Base-by-base conservation (phyloP, 2,329 filamentous ascomycete species). In the Cytospora piceicola region DNA sequence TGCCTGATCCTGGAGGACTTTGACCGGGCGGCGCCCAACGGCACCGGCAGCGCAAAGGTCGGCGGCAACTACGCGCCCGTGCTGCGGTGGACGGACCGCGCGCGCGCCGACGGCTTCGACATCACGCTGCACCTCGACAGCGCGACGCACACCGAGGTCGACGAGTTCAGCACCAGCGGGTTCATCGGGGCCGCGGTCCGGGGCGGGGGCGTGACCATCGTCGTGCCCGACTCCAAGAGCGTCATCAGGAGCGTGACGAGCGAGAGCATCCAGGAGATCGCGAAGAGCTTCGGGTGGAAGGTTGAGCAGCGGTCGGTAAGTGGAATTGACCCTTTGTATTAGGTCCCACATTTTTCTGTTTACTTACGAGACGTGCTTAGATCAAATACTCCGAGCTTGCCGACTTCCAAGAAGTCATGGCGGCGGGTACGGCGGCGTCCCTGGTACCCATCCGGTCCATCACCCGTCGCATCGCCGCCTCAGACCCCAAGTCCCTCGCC, bases 51-150 rank as follows among this genome's bases (percentile, higher is more conserved):
- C 68, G 94, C 93, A n/a, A 98, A 98, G 80, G 85, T 98, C 3
- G 94, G 95, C 30, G 95, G 94, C 17, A 98, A 98, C 80, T 98
- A 98, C 75, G 94, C 94, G 12, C 94, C 94, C 3, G 94, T 98
- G 6, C 79, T 98, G 73, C 84, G 91, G 64, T 93, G 92, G 84
- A 96, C 92, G 74, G 93, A 96, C 72, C 89, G 86, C 73, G 94
- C 95, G 0, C 82, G 90, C 65, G 80, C 82, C 22, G 86, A 92
- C 67, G 94, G 94, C 36, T 98, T 86, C 74, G 94, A 92, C n/a
- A 98, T 98, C 74, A 98, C 94, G 2, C 82, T 98, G 73, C 94
- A 98, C 76, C 81, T 98, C 63, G 95, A 98, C 79, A 95, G 91
- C 76, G 88, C 89, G 73, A 91, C 87, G 12, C 86, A 94, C 71